phyloP scores from a whole-genome alignment of 1,284 basidiomycete species.

The Moesziomyces sp. region DNA sequence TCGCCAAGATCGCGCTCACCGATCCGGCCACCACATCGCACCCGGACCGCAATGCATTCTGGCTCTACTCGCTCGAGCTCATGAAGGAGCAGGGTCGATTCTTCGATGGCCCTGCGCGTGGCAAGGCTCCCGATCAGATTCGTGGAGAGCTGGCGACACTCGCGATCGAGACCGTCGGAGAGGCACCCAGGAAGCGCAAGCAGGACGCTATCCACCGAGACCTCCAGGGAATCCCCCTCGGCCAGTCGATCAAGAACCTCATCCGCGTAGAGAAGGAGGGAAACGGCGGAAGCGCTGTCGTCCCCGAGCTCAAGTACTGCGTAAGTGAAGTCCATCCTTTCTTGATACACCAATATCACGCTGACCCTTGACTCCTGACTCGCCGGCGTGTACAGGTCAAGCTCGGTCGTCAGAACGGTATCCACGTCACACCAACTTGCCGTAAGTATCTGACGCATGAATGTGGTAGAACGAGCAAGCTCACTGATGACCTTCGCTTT shows the following conservation, averaged over 20 bases:
- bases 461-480: too few relatives aligned
- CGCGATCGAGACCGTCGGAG: slow-evolving; percentile 72
- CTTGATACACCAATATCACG: background rate
- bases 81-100: slow-evolving; percentile 81
- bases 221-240: slow-evolving; percentile 66
- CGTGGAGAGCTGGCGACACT: slow-evolving; percentile 77
- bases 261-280: slow-evolving; percentile 75
- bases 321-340: slow-evolving; percentile 5
- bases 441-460: slow-evolving; percentile 24
- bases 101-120: slow-evolving; percentile 81
- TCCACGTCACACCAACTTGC: slow-evolving; percentile 90
- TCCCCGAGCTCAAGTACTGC: slow-evolving; percentile 86
- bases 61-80: slow-evolving; percentile 72
- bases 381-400: slow-evolving; percentile 72
- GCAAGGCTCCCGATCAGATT: slow-evolving; percentile 78
- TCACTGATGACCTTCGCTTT: too few relatives aligned
- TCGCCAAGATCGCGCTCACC: slow-evolving; percentile 71
- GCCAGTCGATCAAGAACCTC: slow-evolving; percentile 73
- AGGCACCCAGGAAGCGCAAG: slow-evolving; percentile 66
- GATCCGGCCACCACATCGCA: slow-evolving; percentile 20
- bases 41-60: slow-evolving; percentile 53
- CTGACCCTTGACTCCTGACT: background rate
- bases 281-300: slow-evolving; percentile 81
- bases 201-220: slow-evolving; percentile 68
- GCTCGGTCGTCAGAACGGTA: slow-evolving; percentile 86